These are phyloP conservation scores for Arachnomyces sp. DNA, from an alignment of 2,329 filamentous ascomycete species.

Conservation along the genomic window DNA sequence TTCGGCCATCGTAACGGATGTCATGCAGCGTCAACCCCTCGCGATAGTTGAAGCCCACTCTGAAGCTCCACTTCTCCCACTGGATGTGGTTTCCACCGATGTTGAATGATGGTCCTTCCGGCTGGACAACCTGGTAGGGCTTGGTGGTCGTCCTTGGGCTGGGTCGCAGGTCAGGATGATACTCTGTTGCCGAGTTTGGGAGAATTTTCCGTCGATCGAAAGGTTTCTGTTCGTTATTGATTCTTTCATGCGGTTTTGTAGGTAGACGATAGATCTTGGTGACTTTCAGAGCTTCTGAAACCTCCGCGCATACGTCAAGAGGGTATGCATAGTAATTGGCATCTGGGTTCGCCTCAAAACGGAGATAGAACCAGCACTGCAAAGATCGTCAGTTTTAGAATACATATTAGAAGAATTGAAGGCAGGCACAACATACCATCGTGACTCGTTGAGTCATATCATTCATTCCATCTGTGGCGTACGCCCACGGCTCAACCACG, in stretches of 20 bases:
- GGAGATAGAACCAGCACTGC: slow-evolving; percentile 33
- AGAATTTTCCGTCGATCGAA: slow-evolving; percentile 40
- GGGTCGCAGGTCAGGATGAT: slow-evolving; percentile 25
- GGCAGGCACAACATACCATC: slow-evolving; percentile 32
- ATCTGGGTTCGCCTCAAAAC: slow-evolving; percentile 35
- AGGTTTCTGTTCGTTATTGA: slow-evolving; percentile 24
- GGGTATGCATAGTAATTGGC: slow-evolving; percentile 53
- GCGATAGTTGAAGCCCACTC: slow-evolving; percentile 49
- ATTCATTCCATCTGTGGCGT: slow-evolving; percentile 46
- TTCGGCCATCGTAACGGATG: slow-evolving; percentile 56
- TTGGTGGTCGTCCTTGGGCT: slow-evolving; percentile 39
- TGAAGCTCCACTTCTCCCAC: slow-evolving; percentile 63
- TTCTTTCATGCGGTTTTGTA: slow-evolving; percentile 31
- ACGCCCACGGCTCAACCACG: slow-evolving; percentile 49
- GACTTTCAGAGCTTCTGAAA: slow-evolving; percentile 31
- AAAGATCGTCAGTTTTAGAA: slow-evolving; percentile 3
- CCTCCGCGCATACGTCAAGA: slow-evolving; percentile 45
- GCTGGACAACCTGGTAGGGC: slow-evolving; percentile 64
- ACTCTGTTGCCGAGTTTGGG: slow-evolving; percentile 22
- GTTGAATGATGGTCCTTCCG: slow-evolving; percentile 59
- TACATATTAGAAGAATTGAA: not conserved
- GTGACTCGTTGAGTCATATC: slow-evolving; percentile 41
- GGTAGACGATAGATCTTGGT: slow-evolving; percentile 44
- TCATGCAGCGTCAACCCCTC: slow-evolving; percentile 66
- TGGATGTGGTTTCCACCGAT: slow-evolving; percentile 38